A percentile compares a stretch with the other conserved stretches of the same genome.
phyloP scores from a whole-genome alignment of 1,284 basidiomycete species.

The Tremellales sp. region DNA sequence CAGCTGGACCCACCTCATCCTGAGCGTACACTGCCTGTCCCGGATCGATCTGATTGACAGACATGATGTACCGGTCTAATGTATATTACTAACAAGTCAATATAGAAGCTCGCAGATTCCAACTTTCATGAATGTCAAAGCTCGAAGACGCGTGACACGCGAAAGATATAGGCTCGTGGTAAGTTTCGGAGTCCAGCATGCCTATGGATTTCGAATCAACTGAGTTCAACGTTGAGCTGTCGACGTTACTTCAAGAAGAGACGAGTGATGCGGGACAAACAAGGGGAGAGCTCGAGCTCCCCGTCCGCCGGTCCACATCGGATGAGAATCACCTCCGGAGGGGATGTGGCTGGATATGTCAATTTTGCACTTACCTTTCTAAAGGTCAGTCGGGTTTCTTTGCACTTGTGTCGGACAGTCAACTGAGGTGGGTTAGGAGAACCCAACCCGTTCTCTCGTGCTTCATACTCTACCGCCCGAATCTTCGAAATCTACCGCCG shows the following conservation, averaged over 20 bases:
- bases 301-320: constrained; percentile 1
- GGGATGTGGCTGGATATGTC: constrained; percentile 9
- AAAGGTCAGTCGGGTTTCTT: constrained; percentile 51
- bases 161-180: too few relatives aligned
- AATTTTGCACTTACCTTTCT: constrained; percentile 48
- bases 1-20: constrained; percentile 65
- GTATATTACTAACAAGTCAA: background rate
- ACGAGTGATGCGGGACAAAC: too few relatives aligned
- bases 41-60: constrained; percentile 45
- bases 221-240: too few relatives aligned
- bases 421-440: constrained; percentile 51
- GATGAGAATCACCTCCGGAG: constrained; percentile 17
- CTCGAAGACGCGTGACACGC: background rate
- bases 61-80: constrained; percentile 25
- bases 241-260: too few relatives aligned
- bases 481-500: background rate
- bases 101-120: too few relatives aligned
- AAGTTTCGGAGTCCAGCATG: too few relatives aligned
- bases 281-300: too few relatives aligned
- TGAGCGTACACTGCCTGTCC: constrained; percentile 76
- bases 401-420: background rate
- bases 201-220: background rate
- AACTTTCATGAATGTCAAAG: background rate
- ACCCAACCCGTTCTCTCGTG: constrained; percentile 57
- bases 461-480: constrained; percentile 62